Conservation (phyloP, 2,329 filamentous ascomycete species). For the Penicillium sp. region DNA sequence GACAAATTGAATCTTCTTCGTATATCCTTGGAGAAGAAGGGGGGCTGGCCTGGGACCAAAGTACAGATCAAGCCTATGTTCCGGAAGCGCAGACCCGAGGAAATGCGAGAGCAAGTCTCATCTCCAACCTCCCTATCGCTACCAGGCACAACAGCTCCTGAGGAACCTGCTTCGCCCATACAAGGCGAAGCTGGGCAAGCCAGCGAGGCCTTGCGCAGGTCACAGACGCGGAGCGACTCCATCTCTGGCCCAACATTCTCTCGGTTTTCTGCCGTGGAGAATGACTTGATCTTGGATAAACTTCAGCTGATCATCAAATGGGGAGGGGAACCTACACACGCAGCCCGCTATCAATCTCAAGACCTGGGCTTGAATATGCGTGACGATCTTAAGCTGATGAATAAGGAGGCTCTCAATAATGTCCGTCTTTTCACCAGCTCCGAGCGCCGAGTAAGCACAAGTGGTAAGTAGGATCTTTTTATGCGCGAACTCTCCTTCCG, state of each 20-base stretch:
- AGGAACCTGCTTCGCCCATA: conserved; percentile 24
- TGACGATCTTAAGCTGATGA: conserved; percentile 89
- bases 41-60: conserved; percentile 91
- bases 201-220: conserved; percentile 41
- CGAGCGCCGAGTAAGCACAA: conserved; percentile 89
- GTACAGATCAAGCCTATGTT: conserved; percentile 99
- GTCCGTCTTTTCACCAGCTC: conserved; percentile 95
- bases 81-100: conserved; percentile 75
- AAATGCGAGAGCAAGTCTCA: conserved; percentile 39
- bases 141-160: conserved; percentile 11
- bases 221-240: conserved; percentile 72
- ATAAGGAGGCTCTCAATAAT: conserved; percentile 86
- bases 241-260: conserved; percentile 89
- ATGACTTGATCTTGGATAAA: conserved; percentile 91
- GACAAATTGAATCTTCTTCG: conserved; percentile 82
- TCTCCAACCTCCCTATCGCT: conserved; percentile 15
- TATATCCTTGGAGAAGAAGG: conserved; percentile 88
- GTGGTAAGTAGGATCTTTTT: conserved; percentile 46
- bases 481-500: neutral
- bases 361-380: conserved; percentile 95
- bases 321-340: conserved; percentile 97
- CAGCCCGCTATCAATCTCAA: conserved; percentile 91
- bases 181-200: conserved; percentile 22
- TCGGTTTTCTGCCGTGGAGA: conserved; percentile 87
- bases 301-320: conserved; percentile 97